A percentile compares a stretch with the other conserved stretches of the same genome.
These are phyloP conservation scores for Tricholoma saponaceum DNA, from an alignment of 768 basidiomycete genomes.

Conservation along the genomic window DNA sequence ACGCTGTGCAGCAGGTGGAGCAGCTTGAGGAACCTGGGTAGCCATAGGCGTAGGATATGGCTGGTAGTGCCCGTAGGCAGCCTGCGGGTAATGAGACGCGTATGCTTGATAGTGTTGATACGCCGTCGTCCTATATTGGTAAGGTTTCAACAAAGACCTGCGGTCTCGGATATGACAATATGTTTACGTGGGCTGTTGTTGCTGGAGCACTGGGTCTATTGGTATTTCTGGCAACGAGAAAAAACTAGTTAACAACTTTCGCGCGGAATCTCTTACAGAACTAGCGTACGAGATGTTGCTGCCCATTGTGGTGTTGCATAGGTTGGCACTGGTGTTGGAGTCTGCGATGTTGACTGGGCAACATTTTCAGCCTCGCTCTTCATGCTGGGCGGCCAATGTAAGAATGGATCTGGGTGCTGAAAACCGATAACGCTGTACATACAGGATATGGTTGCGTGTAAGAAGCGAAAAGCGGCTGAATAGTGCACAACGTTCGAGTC, in stretches of 20 bases:
- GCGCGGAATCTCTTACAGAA: not conserved
- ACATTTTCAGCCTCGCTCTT: slow-evolving; percentile 38
- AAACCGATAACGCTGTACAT: not conserved
- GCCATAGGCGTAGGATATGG: slow-evolving; percentile 31
- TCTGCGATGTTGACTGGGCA: slow-evolving; percentile 23
- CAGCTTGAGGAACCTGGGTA: slow-evolving; percentile 19
- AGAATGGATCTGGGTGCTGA: not conserved
- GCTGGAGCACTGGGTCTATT: slow-evolving; percentile 67
- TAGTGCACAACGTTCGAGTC: not conserved
- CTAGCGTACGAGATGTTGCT: slow-evolving; percentile 23
- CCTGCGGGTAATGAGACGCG: slow-evolving; percentile 40
- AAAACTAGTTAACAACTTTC: not conserved
- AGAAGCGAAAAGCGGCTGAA: not conserved
- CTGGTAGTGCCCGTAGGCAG: slow-evolving; percentile 45
- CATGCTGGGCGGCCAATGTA: slow-evolving; percentile 22
- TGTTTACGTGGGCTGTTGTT: slow-evolving; percentile 46
- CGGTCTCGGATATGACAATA: slow-evolving; percentile 16
- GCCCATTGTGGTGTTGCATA: slow-evolving; percentile 30
- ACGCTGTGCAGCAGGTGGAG: slow-evolving; percentile 17
- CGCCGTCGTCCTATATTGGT: slow-evolving; percentile 33
- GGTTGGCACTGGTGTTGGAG: slow-evolving; percentile 20
- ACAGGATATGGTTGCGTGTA: not conserved
- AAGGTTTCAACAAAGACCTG: slow-evolving; percentile 15
- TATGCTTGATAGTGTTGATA: slow-evolving; percentile 50
- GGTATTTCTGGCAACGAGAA: slow-evolving; percentile 43